Conservation (phyloP, 1,284 basidiomycete species). For the Rhizoctonia solani region DNA sequence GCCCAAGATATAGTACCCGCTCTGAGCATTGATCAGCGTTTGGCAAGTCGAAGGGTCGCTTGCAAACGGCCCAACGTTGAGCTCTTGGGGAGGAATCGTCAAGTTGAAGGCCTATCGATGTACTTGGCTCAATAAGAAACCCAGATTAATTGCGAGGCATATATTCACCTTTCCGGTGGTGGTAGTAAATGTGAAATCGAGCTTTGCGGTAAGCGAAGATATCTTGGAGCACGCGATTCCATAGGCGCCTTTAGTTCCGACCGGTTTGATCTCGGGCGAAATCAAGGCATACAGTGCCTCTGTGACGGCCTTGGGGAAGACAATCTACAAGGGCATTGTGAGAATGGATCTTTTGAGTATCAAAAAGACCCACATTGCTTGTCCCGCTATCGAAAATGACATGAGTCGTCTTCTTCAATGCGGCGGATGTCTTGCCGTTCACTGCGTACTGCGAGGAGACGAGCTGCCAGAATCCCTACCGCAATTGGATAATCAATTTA, state of each 20-base stretch:
- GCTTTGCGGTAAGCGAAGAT: conserved; percentile 52
- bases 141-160: too few relatives aligned
- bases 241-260: conserved; percentile 56
- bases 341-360: not conserved
- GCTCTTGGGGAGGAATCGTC: conserved; percentile 58
- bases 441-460: conserved; percentile 53
- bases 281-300: conserved; percentile 61
- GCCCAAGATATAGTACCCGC: conserved; percentile 55
- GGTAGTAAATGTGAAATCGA: conserved; percentile 57
- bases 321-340: not conserved
- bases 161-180: conserved; percentile 49
- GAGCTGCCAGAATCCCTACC: conserved; percentile 53
- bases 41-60: conserved; percentile 19
- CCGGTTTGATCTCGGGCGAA: conserved; percentile 57
- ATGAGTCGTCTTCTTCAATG: conserved; percentile 49
- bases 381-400: conserved; percentile 64
- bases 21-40: conserved; percentile 57
- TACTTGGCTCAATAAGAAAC: too few relatives aligned
- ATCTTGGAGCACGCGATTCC: conserved; percentile 57
- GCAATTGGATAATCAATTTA: not conserved
- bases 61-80: conserved; percentile 58
- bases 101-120: conserved; percentile 48
- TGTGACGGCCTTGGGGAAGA: conserved; percentile 48
- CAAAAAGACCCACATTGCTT: conserved; percentile 50
- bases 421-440: conserved; percentile 55